Percentiles rank a stretch among this genome's conserved stretches.
Conservation (phyloP, 495 filamentous ascomycete species). For the Daldinia grandis region DNA sequence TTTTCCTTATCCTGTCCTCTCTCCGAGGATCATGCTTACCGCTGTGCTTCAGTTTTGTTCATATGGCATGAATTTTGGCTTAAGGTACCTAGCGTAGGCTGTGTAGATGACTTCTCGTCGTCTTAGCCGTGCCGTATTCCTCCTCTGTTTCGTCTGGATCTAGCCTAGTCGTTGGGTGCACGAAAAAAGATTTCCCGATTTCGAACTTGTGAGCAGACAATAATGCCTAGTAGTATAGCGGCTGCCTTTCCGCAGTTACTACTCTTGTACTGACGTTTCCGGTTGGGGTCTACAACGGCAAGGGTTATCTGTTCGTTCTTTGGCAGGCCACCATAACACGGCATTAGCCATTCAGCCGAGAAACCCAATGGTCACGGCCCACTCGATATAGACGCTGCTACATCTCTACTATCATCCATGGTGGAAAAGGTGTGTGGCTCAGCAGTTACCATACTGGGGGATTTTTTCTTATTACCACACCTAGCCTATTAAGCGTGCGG, state of each 20-base stretch:
- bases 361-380: conserved; percentile 53
- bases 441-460: conserved; percentile 53
- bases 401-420: conserved; percentile 48
- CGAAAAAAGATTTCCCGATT: conserved; percentile 15
- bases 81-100: conserved; percentile 4
- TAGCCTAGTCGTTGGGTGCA: conserved; percentile 12
- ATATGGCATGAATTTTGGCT: conserved; percentile 12
- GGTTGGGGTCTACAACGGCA: conserved; percentile 49
- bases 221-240: conserved; percentile 32
- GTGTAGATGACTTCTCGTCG: conserved; percentile 22
- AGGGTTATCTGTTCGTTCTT: conserved; percentile 55
- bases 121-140: conserved; percentile 24
- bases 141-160: conserved; percentile 26
- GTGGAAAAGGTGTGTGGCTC: conserved; percentile 58
- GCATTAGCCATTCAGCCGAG: conserved; percentile 66
- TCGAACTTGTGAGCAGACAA: conserved; percentile 21
- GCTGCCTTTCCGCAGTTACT: conserved; percentile 40
- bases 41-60: conserved; percentile 31
- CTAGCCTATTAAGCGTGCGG: conserved; percentile 52
- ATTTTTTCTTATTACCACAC: conserved; percentile 49
- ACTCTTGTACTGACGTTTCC: conserved; percentile 43
- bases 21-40: conserved; percentile 39
- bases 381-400: conserved; percentile 53
- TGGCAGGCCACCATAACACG: conserved; percentile 55
- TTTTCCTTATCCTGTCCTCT: conserved; percentile 43